A percentile compares a stretch with the other conserved stretches of the same genome.
These are phyloP conservation scores for Inonotus obliquus DNA, from an alignment of 1,284 basidiomycete genomes.

Conservation along the genomic window DNA sequence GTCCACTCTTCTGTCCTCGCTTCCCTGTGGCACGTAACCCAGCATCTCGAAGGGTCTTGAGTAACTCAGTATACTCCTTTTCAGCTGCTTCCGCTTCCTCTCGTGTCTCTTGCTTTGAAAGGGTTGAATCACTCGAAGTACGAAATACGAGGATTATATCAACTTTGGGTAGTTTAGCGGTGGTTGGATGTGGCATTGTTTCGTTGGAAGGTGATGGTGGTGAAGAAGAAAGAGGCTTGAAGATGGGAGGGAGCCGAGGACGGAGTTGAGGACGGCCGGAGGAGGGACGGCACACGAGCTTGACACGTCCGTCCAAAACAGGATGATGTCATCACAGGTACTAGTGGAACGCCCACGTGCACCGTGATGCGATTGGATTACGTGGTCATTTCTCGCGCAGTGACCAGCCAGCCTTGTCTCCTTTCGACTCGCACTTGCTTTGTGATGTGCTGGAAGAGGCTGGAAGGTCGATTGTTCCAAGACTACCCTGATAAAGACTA, in stretches of 20 bases:
- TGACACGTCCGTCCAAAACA: not conserved
- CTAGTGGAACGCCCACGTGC: not conserved
- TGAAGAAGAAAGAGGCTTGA: not conserved
- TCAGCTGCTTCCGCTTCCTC: conserved; percentile 60
- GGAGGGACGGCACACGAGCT: not conserved
- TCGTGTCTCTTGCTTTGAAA: conserved; percentile 56
- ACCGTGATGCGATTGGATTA: not conserved
- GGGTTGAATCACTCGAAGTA: conserved; percentile 42
- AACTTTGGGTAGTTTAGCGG: conserved; percentile 39
- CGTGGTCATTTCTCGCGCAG: not conserved
- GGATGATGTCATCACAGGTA: too few relatives aligned
- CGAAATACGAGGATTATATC: conserved; percentile 72
- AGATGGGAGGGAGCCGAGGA: not conserved
- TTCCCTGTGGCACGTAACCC: conserved; percentile 69
- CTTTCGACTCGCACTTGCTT: too few relatives aligned
- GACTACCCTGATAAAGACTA: too few relatives aligned
- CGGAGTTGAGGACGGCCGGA: not conserved
- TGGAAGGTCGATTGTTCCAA: too few relatives aligned
- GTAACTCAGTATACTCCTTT: conserved; percentile 60
- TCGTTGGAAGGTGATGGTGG: not conserved
- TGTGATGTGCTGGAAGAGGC: too few relatives aligned
- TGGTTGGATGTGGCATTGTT: not conserved
- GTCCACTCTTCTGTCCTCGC: conserved; percentile 68
- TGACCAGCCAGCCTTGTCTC: too few relatives aligned
- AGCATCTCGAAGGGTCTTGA: conserved; percentile 54